Evolutionary conservation across 192 early-diverging fungal genomes (phyloP), one percentile per base, ranked within the genome.

Genomic region (Linnemannia exigua): DNA sequence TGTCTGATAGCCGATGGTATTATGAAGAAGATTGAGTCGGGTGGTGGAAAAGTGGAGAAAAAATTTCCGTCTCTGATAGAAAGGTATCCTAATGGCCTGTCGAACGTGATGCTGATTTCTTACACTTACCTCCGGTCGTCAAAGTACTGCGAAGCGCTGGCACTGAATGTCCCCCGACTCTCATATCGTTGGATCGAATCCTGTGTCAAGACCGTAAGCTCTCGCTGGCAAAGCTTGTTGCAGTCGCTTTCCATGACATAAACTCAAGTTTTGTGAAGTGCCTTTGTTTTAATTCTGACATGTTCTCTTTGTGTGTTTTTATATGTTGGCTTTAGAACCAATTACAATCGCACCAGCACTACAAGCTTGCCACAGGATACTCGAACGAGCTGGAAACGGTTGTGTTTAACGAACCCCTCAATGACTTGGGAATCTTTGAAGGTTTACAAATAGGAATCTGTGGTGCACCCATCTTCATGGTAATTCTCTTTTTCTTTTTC

Each of bases 131-230:
- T 79, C 31, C 41, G 79, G 9, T 80, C 84, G 1, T 47, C 69
- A 31, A 86, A 86, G 44, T 86, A 80, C 35, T 31, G 80, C 14
- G 36, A 72, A 5, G 78, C 84, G 0, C 17, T 86, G 35, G 84
- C 84, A 0, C 8, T 80, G 61, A 80, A 80, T 63, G 37, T 80
- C 37, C 74, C 84, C 28, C 69, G 84, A 6, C 25, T 86, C 0
- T 86, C 78, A 0, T 37, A 73, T 68, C 73, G 51, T 1, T 86
- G 84, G 84, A 54, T 86, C 37, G 84, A 86, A n/a, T 15, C 38
- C 19, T 80, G 84, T n/a, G 22, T 20, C 19, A 58, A 75, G 5
- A 58, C 37, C 28, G 83, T 85, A 85, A 50, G 77, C 33, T 44
- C 16, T 33, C n/a, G 16, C 25, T 51, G 28, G 12, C 47, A n/a